Evolutionary conservation across 73 alveolate genomes (phyloP).

Genomic region (Uronychia binucleata): DNA sequence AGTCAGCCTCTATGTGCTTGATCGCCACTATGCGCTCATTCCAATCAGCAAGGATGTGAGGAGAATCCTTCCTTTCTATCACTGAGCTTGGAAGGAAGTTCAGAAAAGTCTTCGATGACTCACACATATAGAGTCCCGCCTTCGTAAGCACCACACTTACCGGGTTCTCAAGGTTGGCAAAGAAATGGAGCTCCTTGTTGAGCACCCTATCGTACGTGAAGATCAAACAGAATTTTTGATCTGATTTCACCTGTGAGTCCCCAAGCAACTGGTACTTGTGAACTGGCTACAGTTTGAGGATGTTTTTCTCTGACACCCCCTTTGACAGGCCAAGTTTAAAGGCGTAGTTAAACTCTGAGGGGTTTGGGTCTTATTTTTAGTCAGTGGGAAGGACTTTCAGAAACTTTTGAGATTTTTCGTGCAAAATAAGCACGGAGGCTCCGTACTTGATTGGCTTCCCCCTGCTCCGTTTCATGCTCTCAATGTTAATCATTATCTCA

Average conservation of each 20-base stretch:
- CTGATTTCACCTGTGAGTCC: slow-evolving; percentile 12
- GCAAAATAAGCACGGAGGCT: neutral
- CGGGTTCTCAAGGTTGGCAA: slow-evolving; percentile 4
- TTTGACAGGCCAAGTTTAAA: neutral
- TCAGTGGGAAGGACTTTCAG: neutral
- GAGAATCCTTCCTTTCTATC: slow-evolving; percentile 13
- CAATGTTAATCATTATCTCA: neutral
- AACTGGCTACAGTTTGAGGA: slow-evolving; percentile 16
- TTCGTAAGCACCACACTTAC: neutral
- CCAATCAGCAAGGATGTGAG: neutral
- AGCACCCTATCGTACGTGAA: slow-evolving; percentile 35
- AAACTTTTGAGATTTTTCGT: neutral
- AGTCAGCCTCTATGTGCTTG: slow-evolving; percentile 34
- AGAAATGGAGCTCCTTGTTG: slow-evolving; percentile 26
- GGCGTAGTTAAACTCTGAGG: neutral
- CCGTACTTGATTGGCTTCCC: neutral
- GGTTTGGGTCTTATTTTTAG: neutral
- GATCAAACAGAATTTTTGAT: slow-evolving; percentile 10
- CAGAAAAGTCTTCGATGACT: neutral
- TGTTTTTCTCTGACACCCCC: slow-evolving; percentile 25
- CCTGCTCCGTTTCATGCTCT: neutral
- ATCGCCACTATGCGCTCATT: slow-evolving; percentile 31
- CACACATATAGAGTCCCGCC: neutral
- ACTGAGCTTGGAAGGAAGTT: neutral
- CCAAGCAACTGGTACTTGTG: slow-evolving; percentile 19